Evolutionary conservation across 202 grass and related monocot genomes (phyloP).

Genomic region (Digitaria exilis): DNA sequence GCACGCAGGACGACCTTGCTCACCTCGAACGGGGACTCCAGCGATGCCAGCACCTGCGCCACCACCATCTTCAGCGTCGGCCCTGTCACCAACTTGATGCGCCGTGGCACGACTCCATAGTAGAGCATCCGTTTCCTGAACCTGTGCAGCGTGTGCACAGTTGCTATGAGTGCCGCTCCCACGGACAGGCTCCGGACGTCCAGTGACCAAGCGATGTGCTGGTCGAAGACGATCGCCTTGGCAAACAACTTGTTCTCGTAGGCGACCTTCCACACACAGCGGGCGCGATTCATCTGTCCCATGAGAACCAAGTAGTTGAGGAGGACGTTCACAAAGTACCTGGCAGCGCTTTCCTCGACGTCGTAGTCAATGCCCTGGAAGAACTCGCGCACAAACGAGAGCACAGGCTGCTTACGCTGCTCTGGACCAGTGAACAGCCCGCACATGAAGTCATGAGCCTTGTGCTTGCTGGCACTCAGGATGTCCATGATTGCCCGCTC

Average conservation of each 20-base stretch:
- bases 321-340: slow-evolving; percentile 93
- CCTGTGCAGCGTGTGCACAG: slow-evolving; percentile 81
- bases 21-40: slow-evolving; percentile 87
- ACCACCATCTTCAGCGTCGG: slow-evolving; percentile 90
- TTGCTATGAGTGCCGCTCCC: slow-evolving; percentile 67
- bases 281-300: slow-evolving; percentile 95
- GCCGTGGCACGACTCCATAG: slow-evolving; percentile 81
- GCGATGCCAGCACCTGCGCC: slow-evolving; percentile 64
- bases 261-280: slow-evolving; percentile 92
- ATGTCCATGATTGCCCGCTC: slow-evolving; percentile 91
- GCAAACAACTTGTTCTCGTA: slow-evolving; percentile 97
- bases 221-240: slow-evolving; percentile 95
- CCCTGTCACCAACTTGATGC: slow-evolving; percentile 93
- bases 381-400: slow-evolving; percentile 82
- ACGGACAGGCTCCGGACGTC: slow-evolving; percentile 78
- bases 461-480: slow-evolving; percentile 75
- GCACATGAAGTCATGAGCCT: slow-evolving; percentile 86
- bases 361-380: slow-evolving; percentile 92
- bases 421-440: slow-evolving; percentile 88
- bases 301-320: slow-evolving; percentile 92
- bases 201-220: slow-evolving; percentile 96
- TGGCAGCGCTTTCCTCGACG: slow-evolving; percentile 65
- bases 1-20: slow-evolving; percentile 91
- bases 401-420: slow-evolving; percentile 85
- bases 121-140: slow-evolving; percentile 99